Evolutionary conservation across 73 alveolate species (phyloP), one percentile per base, ranked within the genome.

Genomic region (Paramecium octaurelia): DNA sequence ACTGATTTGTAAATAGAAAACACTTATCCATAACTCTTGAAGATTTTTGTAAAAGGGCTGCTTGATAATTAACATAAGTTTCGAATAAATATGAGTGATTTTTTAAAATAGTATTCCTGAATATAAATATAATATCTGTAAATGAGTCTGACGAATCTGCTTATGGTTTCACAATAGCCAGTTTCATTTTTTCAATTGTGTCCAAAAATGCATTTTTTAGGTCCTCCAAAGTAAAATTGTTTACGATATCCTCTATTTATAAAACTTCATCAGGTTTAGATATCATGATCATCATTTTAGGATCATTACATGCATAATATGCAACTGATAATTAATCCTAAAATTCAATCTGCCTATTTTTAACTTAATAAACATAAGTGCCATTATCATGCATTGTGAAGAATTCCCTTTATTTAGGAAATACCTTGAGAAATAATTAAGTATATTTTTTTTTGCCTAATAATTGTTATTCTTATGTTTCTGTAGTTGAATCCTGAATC

Each of bases 271-370:
- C 91, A 4, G 91, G 91, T 80, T 80, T 44, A 0, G 91, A 42
- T 40, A 80, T 80, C 35, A 80, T 44, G 0, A 80, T 44, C 34
- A 31, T 43, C 91, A 80, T 80, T 43, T 80, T 80, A 11, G 91
- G 50, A 20, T 42, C 57, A 48, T 80, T 80, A 29, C 91, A 80
- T 20, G 91, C 91, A 48, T 44, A 80, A 80, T 80, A 80, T 43
- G 91, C 91, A 44, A 80, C 16, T n/a, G 91, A 80, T 21, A 80
- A 46, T 80, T 80, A 44, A 80, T 80, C 91, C 16, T 80, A 44
- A 46, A 80, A 80, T 2, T 80, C 46, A 8, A 80, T 44, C 18
- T 31, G 14, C 18, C 84, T 21, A 64, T 64, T 64, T 24, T 34
- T 64, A 21, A 34, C 84, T 3, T 31, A 27, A 64, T 64, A 64